Evolutionary conservation across 2,329 filamentous ascomycete species (phyloP), one percentile per base, ranked within the genome.

Genomic region (Cylindrodendrum hubeiense): DNA sequence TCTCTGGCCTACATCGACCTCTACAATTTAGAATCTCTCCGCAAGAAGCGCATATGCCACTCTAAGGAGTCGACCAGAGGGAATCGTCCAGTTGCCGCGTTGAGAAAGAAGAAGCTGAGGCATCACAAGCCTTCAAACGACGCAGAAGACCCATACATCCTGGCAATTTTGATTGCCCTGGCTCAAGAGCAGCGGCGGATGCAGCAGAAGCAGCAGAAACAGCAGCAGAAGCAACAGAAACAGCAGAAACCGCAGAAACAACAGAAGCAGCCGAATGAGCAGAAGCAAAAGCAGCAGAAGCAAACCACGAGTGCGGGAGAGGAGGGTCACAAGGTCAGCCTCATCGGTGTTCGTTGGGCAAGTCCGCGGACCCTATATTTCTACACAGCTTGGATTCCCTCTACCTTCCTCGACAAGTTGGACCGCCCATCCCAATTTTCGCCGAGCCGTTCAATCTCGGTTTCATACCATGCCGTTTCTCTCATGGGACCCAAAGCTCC

Each of bases 121-220:
- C 60, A 53, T 52, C 60, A 57, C 24, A 30, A 33, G 30, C 60
- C 53, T 28, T 39, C 52, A 24, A 37, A 43, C 41, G 52, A 63
- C 17, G 30, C 53, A 19, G 60, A 63, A 51, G 60, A 58, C 22
- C 60, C 60, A 34, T 63, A 63, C 34, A 63, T 63, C 28, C 21
- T 34, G 15, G 46, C 52, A 33, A 46, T 63, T 50, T 43, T 63
- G 43, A 53, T 63, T 33, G 44, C 60, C 19, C 26, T 63, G 22
- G 60, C 60, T 22, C 60, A 57, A 43, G 33, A 52, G 34, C 44
- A 37, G 21, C 60, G 51, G 19, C 34, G n/a, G 22, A 37, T 50
- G 43, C 41, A 26, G n/a, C 19, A 56, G 24, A 56, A 15, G 28
- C 2, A 10, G 7, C 28, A 30, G 28, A n/a, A 52, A 34, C 44